Base-by-base conservation (phyloP, 208 protist genomes). In the Trypanosomatidae sp. region DNA sequence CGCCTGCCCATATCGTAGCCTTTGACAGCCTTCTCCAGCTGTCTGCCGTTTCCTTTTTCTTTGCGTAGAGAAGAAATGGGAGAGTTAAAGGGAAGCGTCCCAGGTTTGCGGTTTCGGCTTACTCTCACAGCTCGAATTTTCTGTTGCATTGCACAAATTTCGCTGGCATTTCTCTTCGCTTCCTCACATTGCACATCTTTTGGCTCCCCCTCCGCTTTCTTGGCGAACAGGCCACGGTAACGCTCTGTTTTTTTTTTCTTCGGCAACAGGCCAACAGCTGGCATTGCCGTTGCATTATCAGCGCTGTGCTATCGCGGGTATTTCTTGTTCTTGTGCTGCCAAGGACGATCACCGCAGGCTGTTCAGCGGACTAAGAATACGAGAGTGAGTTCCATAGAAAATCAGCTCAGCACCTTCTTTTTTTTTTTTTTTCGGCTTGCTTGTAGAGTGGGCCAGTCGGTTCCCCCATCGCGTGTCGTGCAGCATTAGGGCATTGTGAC, bases 161-260 rank as follows among this genome's bases (percentile, higher is more conserved):
- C 12, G 1, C n/a, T 68, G 13, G 53, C 22, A 13, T 25, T 59
- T 59, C 53, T 59, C 25, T 55, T 28, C 19, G 36, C 36, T n/a
- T 59, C 25, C 25, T 59, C 53, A 59, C 22, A 17, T 9, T 59
- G 10, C 25, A 59, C 53, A 59, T 53, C 46, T 0, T 50, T 33
- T 12, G 43, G 44, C 8, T 9, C n/a, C 60, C 46, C 62, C 64
- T 66, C 71, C 62, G 28, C 46, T 46, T 69, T 71, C 49, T 70
- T 74, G 49, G 36, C 13, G 1, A 3, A 25, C 19, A 22, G 8
- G 39, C 19, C 19, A 28, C 73, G 15, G 50, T 43, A 60, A 41
- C 30, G 7, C 69, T 52, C 47, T 59, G 70, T 53, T 60, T 65
- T 66, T 59, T 69, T 71, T 62, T 59, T 47, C 28, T 69, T 39